Evolutionary conservation across 495 filamentous ascomycete species (phyloP), one percentile per base, ranked within the genome.

Genomic region (Staphylotrichum tortipilum): DNA sequence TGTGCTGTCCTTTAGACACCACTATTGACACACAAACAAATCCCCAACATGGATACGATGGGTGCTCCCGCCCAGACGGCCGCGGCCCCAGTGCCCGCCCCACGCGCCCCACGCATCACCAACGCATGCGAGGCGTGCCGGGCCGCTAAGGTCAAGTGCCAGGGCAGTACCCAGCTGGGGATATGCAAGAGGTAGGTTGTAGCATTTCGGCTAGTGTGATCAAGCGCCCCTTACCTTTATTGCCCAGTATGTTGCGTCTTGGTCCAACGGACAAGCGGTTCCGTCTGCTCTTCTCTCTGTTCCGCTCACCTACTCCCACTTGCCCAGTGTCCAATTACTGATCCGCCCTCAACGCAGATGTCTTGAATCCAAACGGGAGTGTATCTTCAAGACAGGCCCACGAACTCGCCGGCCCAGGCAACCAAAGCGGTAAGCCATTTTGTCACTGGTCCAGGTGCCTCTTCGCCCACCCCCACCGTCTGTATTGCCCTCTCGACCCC

Each of bases 41-140:
- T 36, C n/a, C 37, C n/a, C 15, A n/a, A 22, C 36, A 36, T 43
- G 38, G 37, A 42, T 36, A 42, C 23, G 21, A 44, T 38, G 15
- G 43, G 40, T 19, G 18, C n/a, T 23, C 31, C 29, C 18, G 24
- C 19, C 19, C 35, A 19, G 3, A 4, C 35, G n/a, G 44, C 33
- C 8, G 21, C 9, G n/a, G 21, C 11, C 14, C 33, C 24, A 47
- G 17, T 6, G 39, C 22, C 42, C 7, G 50, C 50, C 23, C 30
- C 33, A 17, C 45, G 57, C 18, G 57, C 52, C 12, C 46, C 58
- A 12, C 54, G 70, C 44, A 61, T 71, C 43, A 61, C 61, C 29
- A 68, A 70, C 49, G 72, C 72, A 21, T 75, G 72, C 29, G 72
- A 74, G 51, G 69, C 72, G 1, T 75, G 72, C 50, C 59, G 72